Percentiles rank a stretch among this genome's conserved stretches.
phyloP scores from a whole-genome alignment of 1,284 basidiomycete species.

The Malassezia sp. region DNA sequence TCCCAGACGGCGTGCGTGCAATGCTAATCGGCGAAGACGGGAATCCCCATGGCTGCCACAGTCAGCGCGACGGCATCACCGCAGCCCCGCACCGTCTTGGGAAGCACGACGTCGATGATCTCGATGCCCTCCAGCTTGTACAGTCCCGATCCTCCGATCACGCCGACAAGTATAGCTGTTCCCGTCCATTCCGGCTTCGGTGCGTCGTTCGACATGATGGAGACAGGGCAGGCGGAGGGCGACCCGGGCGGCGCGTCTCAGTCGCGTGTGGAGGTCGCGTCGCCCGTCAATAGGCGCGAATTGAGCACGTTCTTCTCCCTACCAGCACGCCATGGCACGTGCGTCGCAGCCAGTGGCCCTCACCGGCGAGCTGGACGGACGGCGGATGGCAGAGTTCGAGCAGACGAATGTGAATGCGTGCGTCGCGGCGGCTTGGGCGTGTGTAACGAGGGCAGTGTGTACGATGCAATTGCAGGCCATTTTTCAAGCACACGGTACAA shows the following conservation, averaged over 20 bases:
- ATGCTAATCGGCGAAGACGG: conserved; percentile 86
- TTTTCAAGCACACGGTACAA: conserved; percentile 91
- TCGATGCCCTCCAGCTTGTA: conserved; percentile 43
- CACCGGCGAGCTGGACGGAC: not conserved
- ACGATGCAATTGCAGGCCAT: conserved; percentile 79
- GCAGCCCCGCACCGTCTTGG: conserved; percentile 24
- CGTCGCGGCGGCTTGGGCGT: conserved; percentile 20
- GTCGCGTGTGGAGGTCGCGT: conserved; percentile 3
- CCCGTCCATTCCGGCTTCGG: conserved; percentile 23
- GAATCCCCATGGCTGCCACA: conserved; percentile 72
- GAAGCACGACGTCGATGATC: conserved; percentile 30
- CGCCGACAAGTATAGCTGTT: conserved; percentile 28
- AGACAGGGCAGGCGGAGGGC: not conserved
- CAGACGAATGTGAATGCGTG: conserved; percentile 42
- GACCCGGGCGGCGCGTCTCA: not conserved
- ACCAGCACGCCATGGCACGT: conserved; percentile 9
- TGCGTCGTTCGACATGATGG: conserved; percentile 5
- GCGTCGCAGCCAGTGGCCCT: conserved; percentile 10
- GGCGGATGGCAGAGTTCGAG: conserved; percentile 33
- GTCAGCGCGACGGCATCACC: not conserved
- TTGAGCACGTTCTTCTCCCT: not conserved
- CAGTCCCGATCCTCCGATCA: conserved; percentile 42
- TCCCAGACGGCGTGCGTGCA: conserved; percentile 63
- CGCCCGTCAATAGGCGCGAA: not conserved
- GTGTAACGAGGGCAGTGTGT: conserved; percentile 51